phyloP scores from a whole-genome alignment of 805 yeast genomes.

The Phaffomyces opuntiae region DNA sequence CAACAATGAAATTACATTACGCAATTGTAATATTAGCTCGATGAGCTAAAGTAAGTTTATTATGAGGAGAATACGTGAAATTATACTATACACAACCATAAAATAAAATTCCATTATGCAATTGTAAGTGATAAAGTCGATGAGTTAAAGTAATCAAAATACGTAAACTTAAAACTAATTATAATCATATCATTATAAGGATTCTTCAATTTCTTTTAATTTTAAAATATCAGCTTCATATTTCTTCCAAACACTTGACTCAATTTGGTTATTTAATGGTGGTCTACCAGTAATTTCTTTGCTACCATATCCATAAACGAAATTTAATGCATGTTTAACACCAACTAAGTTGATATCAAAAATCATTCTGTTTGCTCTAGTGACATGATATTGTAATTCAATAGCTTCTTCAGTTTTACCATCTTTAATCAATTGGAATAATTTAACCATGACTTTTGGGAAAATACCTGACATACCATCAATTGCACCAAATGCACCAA shows the following conservation, averaged over 20 bases:
- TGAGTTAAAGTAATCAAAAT: too few species aligned
- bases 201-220: constrained; percentile 12
- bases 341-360: constrained; percentile 28
- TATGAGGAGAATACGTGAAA: too few species aligned
- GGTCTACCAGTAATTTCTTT: constrained; percentile 26
- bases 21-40: too few species aligned
- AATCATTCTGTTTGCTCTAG: constrained; percentile 31
- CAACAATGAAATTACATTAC: too few species aligned
- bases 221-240: constrained; percentile 14
- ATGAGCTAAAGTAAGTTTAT: too few species aligned
- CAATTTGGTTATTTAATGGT: constrained; percentile 19
- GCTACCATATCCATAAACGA: constrained; percentile 21
- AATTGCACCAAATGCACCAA: constrained; percentile 41
- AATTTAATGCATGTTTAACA: constrained; percentile 22
- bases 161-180: too few species aligned
- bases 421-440: constrained; percentile 28
- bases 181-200: too few species aligned
- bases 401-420: constrained; percentile 35
- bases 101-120: too few species aligned
- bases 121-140: too few species aligned
- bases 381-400: constrained; percentile 34
- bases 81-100: too few species aligned
- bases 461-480: constrained; percentile 46
- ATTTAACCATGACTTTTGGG: constrained; percentile 38
- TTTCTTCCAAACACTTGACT: constrained; percentile 8